Percentiles rank a stretch among this genome's conserved stretches.
Conservation (phyloP, 1,284 basidiomycete species). For the Microbotryomycetes sp. region DNA sequence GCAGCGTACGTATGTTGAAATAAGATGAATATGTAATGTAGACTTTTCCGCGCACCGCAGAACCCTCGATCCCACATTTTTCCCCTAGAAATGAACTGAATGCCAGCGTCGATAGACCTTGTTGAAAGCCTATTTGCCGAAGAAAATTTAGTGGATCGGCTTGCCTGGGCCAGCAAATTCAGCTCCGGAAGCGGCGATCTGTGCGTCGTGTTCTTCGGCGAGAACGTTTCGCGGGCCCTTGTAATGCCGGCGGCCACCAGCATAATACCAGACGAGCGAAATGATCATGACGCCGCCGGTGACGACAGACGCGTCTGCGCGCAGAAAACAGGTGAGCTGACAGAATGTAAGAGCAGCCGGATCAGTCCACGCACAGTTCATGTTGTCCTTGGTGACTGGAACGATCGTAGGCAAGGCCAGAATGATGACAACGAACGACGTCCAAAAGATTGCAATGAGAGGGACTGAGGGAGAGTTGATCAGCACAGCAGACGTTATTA, state of each 20-base stretch:
- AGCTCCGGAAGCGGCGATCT: constrained; percentile 11
- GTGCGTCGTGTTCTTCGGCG: constrained; percentile 11
- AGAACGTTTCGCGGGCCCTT: constrained; percentile 40
- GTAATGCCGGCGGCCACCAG: constrained; percentile 45
- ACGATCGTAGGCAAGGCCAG: constrained; percentile 55
- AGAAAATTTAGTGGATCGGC: neutral
- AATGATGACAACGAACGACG: constrained; percentile 39
- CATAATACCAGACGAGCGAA: constrained; percentile 43
- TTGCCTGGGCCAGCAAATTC: constrained; percentile 9
- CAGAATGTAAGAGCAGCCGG: constrained; percentile 41
- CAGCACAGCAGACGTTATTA: neutral
- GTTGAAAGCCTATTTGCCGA: neutral
- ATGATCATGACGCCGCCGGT: constrained; percentile 43
- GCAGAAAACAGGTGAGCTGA: constrained; percentile 25
- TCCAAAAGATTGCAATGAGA: constrained; percentile 54
- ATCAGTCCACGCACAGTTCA: constrained; percentile 67
- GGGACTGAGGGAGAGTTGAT: constrained; percentile 37
- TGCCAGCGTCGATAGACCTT: no score
- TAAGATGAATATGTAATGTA: no score
- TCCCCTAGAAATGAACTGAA: no score
- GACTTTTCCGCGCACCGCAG: no score
- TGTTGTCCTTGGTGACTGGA: constrained; percentile 61
- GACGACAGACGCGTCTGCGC: constrained; percentile 37
- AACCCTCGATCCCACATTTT: no score
- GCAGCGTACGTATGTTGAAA: no score